Conservation (phyloP, 176 grass and related monocot species). For the Triticum urartu region DNA sequence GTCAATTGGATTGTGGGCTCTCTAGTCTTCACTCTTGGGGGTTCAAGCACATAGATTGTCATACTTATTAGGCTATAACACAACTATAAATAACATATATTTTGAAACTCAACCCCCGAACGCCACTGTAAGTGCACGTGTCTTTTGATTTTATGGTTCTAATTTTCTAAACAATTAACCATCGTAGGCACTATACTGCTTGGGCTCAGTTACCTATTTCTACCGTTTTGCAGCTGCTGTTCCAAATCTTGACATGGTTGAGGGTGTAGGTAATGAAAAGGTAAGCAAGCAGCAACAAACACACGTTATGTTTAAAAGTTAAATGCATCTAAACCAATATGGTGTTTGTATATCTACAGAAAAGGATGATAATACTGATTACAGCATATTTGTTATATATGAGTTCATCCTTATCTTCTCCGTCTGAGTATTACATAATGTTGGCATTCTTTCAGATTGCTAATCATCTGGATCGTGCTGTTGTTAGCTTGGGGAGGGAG, state of each 20-base stretch:
- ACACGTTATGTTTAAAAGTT: background rate
- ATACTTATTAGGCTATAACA: background rate
- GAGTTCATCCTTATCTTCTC: background rate
- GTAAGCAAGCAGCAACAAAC: slow-evolving; percentile 25
- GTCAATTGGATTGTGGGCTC: background rate
- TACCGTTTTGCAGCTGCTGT: slow-evolving; percentile 55
- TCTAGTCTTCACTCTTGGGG: background rate
- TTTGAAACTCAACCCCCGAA: background rate
- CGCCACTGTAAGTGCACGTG: background rate
- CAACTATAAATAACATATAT: background rate
- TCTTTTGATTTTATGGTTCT: background rate
- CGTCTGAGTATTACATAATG: background rate
- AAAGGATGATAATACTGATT: background rate
- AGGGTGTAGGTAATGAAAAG: slow-evolving; percentile 84
- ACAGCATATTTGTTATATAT: background rate
- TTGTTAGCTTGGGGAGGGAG: slow-evolving; percentile 67
- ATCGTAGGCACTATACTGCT: background rate
- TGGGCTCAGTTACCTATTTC: background rate
- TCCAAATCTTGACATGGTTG: slow-evolving; percentile 90
- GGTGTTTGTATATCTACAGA: too few species aligned
- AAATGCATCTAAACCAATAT: background rate
- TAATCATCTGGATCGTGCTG: slow-evolving; percentile 73
- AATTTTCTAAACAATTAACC: background rate
- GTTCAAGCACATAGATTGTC: background rate
- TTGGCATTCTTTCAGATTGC: slow-evolving; percentile 59